Evolutionary conservation across 345 rosid genomes (phyloP).

Genomic region (Euclidium syriacum): DNA sequence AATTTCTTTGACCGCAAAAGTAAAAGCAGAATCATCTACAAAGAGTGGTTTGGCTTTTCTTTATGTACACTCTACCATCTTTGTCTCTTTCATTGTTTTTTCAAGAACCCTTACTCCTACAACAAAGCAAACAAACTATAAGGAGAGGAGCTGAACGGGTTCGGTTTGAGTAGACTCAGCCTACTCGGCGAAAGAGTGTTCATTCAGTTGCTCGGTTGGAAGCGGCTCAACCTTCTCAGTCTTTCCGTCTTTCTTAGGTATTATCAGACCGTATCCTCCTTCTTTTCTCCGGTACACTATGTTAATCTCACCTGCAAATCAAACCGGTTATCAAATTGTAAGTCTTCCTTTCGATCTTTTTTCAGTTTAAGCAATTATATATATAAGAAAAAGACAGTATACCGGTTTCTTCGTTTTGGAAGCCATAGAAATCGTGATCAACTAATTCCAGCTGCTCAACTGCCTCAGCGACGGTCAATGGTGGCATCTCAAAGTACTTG

Average conservation of each 20-base stretch:
- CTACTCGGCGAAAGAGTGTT: constrained; percentile 49
- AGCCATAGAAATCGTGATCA: constrained; percentile 84
- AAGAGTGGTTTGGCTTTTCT: neutral
- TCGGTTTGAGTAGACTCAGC: neutral
- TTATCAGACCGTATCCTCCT: constrained; percentile 87
- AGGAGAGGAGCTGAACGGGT: constrained; percentile 8
- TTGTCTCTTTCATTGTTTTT: neutral
- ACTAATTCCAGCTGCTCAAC: constrained; percentile 83
- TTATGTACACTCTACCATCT: constrained; percentile 11
- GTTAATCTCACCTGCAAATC: constrained; percentile 72
- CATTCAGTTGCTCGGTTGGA: constrained; percentile 46
- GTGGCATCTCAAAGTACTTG: constrained; percentile 88
- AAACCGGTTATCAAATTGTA: neutral
- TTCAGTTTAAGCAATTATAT: neutral
- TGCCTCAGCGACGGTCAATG: constrained; percentile 76
- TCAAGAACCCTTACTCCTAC: constrained; percentile 11
- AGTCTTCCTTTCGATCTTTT: neutral
- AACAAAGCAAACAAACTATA: neutral
- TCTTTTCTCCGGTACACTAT: constrained; percentile 76
- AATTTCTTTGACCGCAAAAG: neutral
- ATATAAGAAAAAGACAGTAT: constrained; percentile 12
- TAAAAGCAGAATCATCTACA: constrained; percentile 4
- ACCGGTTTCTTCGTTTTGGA: constrained; percentile 90
- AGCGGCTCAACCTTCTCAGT: constrained; percentile 59
- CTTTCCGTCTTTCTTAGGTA: constrained; percentile 65